Evolutionary conservation across 208 protist genomes (phyloP).

Genomic region (Trypanosoma theileri): DNA sequence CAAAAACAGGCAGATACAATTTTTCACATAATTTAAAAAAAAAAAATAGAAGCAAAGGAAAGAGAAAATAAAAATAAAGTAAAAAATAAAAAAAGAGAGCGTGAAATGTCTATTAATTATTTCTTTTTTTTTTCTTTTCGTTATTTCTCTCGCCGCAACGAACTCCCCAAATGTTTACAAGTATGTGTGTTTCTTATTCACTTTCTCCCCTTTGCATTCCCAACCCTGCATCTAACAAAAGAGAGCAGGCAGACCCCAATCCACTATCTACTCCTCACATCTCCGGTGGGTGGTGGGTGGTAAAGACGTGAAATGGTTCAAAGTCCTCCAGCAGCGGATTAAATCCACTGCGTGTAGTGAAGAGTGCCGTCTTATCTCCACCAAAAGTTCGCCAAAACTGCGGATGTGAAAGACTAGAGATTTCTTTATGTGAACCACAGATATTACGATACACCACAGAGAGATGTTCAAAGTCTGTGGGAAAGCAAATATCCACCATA

Average conservation of each 20-base stretch:
- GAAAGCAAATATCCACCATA: conserved; percentile 89
- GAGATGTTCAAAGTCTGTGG: conserved; percentile 84
- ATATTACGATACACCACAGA: conserved; percentile 56
- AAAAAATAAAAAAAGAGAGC: background rate
- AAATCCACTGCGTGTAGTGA: conserved; percentile 77
- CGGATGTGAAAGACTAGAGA: conserved; percentile 63
- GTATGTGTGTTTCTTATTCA: too few species aligned
- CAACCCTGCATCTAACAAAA: too few species aligned
- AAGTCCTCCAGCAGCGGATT: conserved; percentile 89
- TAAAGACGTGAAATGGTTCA: conserved; percentile 75
- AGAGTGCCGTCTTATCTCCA: conserved; percentile 81
- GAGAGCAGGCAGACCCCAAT: too few species aligned
- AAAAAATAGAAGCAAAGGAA: background rate
- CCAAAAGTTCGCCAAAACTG: conserved; percentile 84
- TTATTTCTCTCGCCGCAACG: conserved; percentile 7
- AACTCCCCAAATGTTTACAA: too few species aligned
- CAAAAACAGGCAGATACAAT: too few species aligned
- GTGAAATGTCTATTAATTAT: conserved; percentile 11
- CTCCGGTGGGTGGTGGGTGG: conserved; percentile 77
- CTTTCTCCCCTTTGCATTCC: too few species aligned
- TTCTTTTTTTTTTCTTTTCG: conserved; percentile 6
- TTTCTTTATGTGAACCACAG: conserved; percentile 72
- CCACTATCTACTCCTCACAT: conserved; percentile 41
- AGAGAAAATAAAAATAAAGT: background rate
- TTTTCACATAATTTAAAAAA: conserved; percentile 5